Base-by-base conservation (phyloP, 2,329 filamentous ascomycete species). In the Aspergillus intermedius region DNA sequence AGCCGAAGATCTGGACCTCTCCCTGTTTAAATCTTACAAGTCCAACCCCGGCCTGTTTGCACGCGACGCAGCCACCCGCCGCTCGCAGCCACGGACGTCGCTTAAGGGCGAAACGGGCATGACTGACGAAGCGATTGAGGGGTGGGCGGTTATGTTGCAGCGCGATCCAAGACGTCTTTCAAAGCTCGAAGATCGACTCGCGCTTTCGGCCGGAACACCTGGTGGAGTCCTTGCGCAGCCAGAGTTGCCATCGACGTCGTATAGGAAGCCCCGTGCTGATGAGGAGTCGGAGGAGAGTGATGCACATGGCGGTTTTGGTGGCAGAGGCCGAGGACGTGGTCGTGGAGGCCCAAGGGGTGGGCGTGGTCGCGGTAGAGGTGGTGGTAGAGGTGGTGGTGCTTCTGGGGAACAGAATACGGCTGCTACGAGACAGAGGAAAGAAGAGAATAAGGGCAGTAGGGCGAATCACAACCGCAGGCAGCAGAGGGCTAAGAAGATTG, bases 121-220 rank as follows among this genome's bases (percentile, higher is more conserved):
- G 88, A 90, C 89, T 0, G 91, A 97, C 58, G 91, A 97, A 68
- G 84, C 86, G 2, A 86, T 98, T 30, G 93, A 97, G 68, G 93
- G 93, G 4, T 98, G 91, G 91, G 88, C 81, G 0, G 73, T 95
- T 44, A 95, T 97, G 88, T 70, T 96, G 6, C 73, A 75, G 10
- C 79, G 91, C 28, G 86, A 91, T 58, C 79, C 87, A 1, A 79
- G 81, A 59, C 79, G 84, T 51, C 74, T 85, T 64, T 79, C 81
- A 49, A 77, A 80, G 48, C 70, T 97, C 40, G 88, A 95, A 67
- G 77, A 77, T 45, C 85, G 82, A 61, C 86, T 84, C 59, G 77
- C 78, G 9, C 74, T 78, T 15, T 88, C 87, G 54, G 74, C 75
- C 10, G 87, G 86, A 1, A 69, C 57, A n/a, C 42, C 49, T 37